phyloP scores from a whole-genome alignment of 257 asterid genomes.

The Catharanthus roseus region DNA sequence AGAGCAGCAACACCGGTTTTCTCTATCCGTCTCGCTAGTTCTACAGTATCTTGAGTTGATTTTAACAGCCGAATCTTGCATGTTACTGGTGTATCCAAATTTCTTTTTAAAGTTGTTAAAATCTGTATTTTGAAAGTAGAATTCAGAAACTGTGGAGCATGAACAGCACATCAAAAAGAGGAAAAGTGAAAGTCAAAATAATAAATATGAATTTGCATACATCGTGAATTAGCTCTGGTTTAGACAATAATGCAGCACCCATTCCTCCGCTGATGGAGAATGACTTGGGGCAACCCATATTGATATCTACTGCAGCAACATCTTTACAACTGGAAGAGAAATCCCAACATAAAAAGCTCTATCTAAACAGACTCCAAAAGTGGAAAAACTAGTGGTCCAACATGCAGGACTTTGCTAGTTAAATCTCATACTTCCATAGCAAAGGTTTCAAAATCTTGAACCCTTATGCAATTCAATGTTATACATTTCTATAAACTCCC shows the following conservation, averaged over 20 bases:
- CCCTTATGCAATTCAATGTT: background rate
- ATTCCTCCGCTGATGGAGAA: constrained; percentile 95
- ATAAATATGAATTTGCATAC: constrained; percentile 30
- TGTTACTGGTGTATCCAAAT: constrained; percentile 67
- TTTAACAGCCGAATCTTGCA: constrained; percentile 85
- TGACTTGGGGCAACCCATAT: constrained; percentile 96
- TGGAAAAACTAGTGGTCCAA: background rate
- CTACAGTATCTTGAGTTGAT: constrained; percentile 74
- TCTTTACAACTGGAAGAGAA: constrained; percentile 63
- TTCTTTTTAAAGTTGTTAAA: constrained; percentile 73
- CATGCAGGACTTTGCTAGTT: background rate
- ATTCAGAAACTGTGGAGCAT: background rate
- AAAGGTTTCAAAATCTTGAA: background rate
- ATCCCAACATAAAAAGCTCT: background rate
- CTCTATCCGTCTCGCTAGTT: constrained; percentile 85
- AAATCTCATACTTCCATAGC: background rate
- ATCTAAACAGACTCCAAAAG: background rate
- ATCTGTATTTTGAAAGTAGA: constrained; percentile 46
- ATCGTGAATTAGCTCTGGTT: constrained; percentile 94
- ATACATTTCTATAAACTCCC: background rate
- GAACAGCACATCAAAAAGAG: background rate
- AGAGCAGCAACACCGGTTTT: constrained; percentile 88
- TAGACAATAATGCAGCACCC: constrained; percentile 90
- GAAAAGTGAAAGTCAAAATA: constrained; percentile 1
- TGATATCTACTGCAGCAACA: constrained; percentile 88